Percentiles rank a stretch among this genome's conserved stretches.
These are phyloP conservation scores for Ochromonas danica DNA, from an alignment of 108 stramenopile genomes.

Conservation along the genomic window DNA sequence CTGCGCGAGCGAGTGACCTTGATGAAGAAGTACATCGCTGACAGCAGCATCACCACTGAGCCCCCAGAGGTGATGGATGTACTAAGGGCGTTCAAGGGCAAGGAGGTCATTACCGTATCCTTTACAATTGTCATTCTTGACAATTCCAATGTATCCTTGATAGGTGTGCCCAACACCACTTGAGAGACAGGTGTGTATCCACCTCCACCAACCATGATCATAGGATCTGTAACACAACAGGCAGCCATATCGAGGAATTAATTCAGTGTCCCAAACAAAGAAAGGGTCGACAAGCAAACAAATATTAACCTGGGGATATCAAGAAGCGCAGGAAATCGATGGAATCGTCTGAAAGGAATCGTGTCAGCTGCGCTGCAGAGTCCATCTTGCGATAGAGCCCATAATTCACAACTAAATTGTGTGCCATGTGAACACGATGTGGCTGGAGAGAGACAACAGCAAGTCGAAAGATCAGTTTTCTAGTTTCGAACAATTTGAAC, in stretches of 20 bases:
- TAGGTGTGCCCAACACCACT: constrained; percentile 70
- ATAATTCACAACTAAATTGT: constrained; percentile 98
- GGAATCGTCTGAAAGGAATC: constrained; percentile 97
- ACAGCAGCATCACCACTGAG: too few species aligned
- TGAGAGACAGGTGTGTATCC: constrained; percentile 97
- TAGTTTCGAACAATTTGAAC: background rate
- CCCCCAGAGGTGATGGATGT: too few species aligned
- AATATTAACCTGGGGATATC: constrained; percentile 70
- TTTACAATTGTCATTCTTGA: too few species aligned
- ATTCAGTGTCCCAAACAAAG: too few species aligned
- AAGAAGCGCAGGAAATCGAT: constrained; percentile 95
- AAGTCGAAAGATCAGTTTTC: background rate
- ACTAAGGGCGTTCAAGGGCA: too few species aligned
- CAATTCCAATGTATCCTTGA: constrained; percentile 85
- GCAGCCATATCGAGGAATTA: too few species aligned
- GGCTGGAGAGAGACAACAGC: constrained; percentile 55
- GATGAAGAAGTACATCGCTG: too few species aligned
- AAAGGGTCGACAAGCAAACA: background rate
- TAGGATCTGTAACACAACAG: constrained; percentile 67
- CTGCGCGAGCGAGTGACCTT: too few species aligned
- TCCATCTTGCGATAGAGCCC: constrained; percentile 96
- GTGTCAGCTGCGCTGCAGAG: constrained; percentile 86
- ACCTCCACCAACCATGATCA: constrained; percentile 92
- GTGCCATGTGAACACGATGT: constrained; percentile 98
- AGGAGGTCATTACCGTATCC: too few species aligned